A percentile compares a stretch with the other conserved stretches of the same genome.
These are phyloP conservation scores for Melaleuca quinquenervia DNA, from an alignment of 345 rosid species.

Conservation along the genomic window DNA sequence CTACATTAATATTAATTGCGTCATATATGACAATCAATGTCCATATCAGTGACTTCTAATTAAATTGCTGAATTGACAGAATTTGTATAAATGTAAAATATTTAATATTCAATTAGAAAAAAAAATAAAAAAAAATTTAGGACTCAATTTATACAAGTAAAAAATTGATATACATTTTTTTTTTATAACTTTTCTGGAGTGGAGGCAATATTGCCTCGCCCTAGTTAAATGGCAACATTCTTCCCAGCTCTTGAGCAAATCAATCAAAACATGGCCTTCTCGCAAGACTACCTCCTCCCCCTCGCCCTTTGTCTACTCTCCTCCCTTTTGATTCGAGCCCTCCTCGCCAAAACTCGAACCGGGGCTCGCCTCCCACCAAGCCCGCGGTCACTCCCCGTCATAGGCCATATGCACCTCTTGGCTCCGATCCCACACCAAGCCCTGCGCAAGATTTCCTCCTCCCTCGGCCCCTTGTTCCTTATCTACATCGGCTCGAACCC, in stretches of 20 bases:
- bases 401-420: constrained; percentile 68
- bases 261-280: constrained; percentile 9
- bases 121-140: no score
- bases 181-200: no score
- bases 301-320: constrained; percentile 12
- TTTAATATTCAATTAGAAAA: no score
- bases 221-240: background rate
- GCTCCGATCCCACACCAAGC: constrained; percentile 54
- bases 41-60: no score
- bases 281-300: constrained; percentile 7
- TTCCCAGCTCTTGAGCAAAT: background rate
- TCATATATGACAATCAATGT: no score
- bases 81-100: no score
- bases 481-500: constrained; percentile 68
- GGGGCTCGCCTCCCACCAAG: constrained; percentile 39
- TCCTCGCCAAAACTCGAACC: background rate
- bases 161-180: background rate
- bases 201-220: background rate
- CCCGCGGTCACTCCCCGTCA: constrained; percentile 46
- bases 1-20: no score
- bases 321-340: constrained; percentile 5
- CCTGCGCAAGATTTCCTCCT: constrained; percentile 46
- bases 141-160: no score
- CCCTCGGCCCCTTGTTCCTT: constrained; percentile 43
- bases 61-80: no score